These are phyloP conservation scores for Metschnikowia santaceciliae DNA, from an alignment of 805 yeast species.

Conservation along the genomic window DNA sequence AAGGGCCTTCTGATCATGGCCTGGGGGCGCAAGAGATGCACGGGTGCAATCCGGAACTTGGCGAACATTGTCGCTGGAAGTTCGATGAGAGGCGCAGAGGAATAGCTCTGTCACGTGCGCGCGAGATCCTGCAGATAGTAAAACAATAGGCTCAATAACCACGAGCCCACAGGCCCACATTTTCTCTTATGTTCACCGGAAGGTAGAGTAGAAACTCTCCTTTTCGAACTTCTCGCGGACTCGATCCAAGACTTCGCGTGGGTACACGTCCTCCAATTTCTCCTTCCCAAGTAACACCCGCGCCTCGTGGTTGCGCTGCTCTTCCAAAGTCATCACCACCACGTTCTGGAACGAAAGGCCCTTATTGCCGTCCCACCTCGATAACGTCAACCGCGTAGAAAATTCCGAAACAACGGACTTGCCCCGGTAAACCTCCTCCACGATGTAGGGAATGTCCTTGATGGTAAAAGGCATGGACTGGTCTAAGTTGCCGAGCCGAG, in stretches of 20 bases:
- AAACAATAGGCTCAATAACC: too few species aligned
- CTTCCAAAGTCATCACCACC: slow-evolving; percentile 85
- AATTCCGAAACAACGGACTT: slow-evolving; percentile 83
- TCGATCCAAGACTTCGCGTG: slow-evolving; percentile 50
- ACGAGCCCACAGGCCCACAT: too few species aligned
- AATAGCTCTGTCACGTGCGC: not conserved
- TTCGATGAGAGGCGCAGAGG: not conserved
- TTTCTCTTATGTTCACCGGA: slow-evolving; percentile 6
- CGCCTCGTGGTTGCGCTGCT: slow-evolving; percentile 75
- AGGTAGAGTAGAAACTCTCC: slow-evolving; percentile 61
- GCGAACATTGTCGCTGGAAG: not conserved
- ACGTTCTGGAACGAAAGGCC: slow-evolving; percentile 72
- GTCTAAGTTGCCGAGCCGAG: slow-evolving; percentile 67
- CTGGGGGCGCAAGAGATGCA: slow-evolving; percentile 1
- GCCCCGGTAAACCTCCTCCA: slow-evolving; percentile 92
- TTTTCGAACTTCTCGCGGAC: slow-evolving; percentile 67
- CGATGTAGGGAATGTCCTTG: slow-evolving; percentile 71
- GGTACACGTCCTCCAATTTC: slow-evolving; percentile 57
- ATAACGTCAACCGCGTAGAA: slow-evolving; percentile 72
- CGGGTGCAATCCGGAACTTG: slow-evolving; percentile 8
- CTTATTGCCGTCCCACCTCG: slow-evolving; percentile 75
- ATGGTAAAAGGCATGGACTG: slow-evolving; percentile 73
- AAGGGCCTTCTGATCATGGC: not conserved
- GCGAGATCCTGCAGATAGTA: not conserved
- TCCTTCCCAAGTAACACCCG: slow-evolving; percentile 70